These are phyloP conservation scores for Talaromyces pinophilus DNA, from an alignment of 2,329 filamentous ascomycete species.

Conservation along the genomic window DNA sequence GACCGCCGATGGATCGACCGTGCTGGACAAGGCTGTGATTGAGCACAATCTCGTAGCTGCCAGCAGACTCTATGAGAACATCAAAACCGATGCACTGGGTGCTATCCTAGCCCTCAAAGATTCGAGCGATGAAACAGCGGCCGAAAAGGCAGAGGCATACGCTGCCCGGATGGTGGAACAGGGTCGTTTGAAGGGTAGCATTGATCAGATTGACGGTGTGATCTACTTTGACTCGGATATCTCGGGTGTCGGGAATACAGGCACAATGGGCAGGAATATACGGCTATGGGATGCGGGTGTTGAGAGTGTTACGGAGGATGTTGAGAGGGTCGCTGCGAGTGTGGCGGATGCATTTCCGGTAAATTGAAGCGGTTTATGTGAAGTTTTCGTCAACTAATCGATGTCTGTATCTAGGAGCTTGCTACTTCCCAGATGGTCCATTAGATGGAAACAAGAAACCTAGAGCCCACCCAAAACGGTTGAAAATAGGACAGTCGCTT, in stretches of 20 bases:
- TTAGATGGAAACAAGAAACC: conserved; percentile 26
- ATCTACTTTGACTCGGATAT: conserved; percentile 80
- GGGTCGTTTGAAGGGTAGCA: conserved; percentile 79
- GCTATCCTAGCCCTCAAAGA: conserved; percentile 71
- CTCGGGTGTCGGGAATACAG: conserved; percentile 65
- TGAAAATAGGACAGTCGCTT: not conserved
- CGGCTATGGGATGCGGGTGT: conserved; percentile 89
- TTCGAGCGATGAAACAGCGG: conserved; percentile 47
- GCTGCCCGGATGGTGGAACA: conserved; percentile 96
- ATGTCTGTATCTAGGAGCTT: conserved; percentile 33
- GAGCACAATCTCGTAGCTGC: conserved; percentile 93
- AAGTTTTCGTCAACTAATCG: conserved; percentile 16
- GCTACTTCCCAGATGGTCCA: conserved; percentile 39
- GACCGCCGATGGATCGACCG: conserved; percentile 87
- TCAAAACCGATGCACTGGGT: conserved; percentile 73
- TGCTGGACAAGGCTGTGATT: conserved; percentile 87
- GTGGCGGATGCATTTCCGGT: conserved; percentile 80
- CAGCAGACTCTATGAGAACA: conserved; percentile 77
- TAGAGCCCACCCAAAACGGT: not conserved
- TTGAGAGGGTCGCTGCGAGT: conserved; percentile 80
- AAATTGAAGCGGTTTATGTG: conserved; percentile 32
- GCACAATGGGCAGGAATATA: conserved; percentile 68
- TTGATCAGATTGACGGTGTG: conserved; percentile 87
- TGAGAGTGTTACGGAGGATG: conserved; percentile 80
- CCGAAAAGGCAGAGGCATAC: conserved; percentile 82